Conservation (phyloP, 768 basidiomycete genomes). For the Holtermanniella nyarrowii region DNA sequence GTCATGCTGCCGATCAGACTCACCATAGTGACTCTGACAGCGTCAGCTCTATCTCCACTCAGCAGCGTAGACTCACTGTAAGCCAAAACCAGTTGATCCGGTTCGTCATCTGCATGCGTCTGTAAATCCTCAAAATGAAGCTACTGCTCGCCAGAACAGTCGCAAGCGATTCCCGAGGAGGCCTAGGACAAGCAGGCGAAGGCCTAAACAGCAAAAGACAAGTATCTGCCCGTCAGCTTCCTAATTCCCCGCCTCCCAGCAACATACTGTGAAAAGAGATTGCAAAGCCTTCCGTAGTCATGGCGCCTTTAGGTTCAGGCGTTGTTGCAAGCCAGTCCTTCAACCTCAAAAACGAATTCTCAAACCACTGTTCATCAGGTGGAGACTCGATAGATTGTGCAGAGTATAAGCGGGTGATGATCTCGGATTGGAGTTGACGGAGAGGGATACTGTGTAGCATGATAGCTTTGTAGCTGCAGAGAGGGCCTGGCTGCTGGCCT, state of each 20-base stretch:
- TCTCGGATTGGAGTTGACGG: slow-evolving; percentile 40
- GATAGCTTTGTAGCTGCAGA: slow-evolving; percentile 37
- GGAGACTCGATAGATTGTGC: slow-evolving; percentile 10
- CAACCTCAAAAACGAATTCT: slow-evolving; percentile 34
- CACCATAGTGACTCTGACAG: slow-evolving; percentile 4
- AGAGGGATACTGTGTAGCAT: slow-evolving; percentile 36
- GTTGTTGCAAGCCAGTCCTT: slow-evolving; percentile 38
- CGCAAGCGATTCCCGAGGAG: slow-evolving; percentile 35
- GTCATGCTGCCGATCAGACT: slow-evolving; percentile 1
- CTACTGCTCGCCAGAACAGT: slow-evolving; percentile 41
- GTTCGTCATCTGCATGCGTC: slow-evolving; percentile 40
- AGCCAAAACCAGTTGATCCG: slow-evolving; percentile 41
- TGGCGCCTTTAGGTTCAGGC: slow-evolving; percentile 38
- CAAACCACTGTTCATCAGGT: slow-evolving; percentile 36
- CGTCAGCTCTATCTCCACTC: neutral
- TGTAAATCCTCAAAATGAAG: slow-evolving; percentile 41
- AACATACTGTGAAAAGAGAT: slow-evolving; percentile 42
- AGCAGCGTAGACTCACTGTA: slow-evolving; percentile 24
- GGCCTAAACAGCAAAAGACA: slow-evolving; percentile 41
- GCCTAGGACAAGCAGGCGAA: slow-evolving; percentile 39
- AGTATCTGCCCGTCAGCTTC: slow-evolving; percentile 26
- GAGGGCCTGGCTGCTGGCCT: slow-evolving; percentile 21
- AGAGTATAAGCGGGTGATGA: slow-evolving; percentile 33
- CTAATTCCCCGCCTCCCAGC: neutral
- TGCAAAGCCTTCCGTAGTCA: slow-evolving; percentile 40